These are phyloP conservation scores for Arctium lappa DNA, from an alignment of 129 eudicot genomes.

Conservation along the genomic window DNA sequence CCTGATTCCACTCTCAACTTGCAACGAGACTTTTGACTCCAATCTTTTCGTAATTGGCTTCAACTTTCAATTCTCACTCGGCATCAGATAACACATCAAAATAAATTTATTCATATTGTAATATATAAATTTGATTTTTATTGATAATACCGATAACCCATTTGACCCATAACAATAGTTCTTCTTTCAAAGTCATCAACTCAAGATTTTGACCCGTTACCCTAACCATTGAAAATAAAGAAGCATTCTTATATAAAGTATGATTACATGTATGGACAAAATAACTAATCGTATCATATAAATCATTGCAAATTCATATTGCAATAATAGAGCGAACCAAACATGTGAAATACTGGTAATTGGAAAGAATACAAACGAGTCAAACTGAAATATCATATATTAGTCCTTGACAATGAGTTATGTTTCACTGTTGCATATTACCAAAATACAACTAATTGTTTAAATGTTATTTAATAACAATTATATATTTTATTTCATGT, in stretches of 20 bases:
- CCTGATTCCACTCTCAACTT: not conserved
- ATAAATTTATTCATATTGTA: not conserved
- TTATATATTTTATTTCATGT: too few species aligned
- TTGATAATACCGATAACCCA: not conserved
- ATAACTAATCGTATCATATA: not conserved
- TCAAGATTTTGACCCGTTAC: not conserved
- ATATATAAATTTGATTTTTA: not conserved
- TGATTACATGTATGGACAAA: not conserved
- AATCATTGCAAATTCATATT: not conserved
- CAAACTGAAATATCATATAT: not conserved
- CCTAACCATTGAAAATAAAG: not conserved
- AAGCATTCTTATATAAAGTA: not conserved
- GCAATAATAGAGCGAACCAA: not conserved
- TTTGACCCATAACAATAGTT: not conserved
- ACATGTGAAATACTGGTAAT: not conserved
- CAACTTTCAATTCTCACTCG: not conserved
- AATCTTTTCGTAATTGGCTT: too few species aligned
- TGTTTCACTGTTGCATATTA: too few species aligned
- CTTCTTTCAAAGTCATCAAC: not conserved
- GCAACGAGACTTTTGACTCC: not conserved
- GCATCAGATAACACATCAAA: not conserved
- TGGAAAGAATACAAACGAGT: not conserved
- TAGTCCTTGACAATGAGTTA: not conserved
- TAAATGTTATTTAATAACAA: too few species aligned
- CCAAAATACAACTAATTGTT: too few species aligned